phyloP scores from a whole-genome alignment of 768 basidiomycete species.

The Hericium rajendrae region DNA sequence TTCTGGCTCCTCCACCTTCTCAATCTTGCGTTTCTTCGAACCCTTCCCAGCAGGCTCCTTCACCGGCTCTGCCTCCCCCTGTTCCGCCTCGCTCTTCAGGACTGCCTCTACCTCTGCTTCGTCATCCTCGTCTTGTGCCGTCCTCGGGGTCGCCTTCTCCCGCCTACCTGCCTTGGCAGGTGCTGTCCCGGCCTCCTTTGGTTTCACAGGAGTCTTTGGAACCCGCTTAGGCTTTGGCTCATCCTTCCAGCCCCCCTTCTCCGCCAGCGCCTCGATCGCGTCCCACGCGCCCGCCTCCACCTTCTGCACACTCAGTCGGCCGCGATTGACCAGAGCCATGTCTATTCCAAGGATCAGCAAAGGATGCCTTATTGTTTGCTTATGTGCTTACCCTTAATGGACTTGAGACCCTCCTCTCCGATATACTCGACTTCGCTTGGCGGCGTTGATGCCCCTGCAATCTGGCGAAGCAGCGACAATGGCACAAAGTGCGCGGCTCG shows the following conservation, averaged over 20 bases:
- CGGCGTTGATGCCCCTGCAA: conserved; percentile 34
- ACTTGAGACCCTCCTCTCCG: conserved; percentile 45
- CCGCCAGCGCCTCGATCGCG: conserved; percentile 48
- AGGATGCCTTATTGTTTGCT: background rate
- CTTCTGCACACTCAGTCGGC: conserved; percentile 81
- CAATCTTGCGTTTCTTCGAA: background rate
- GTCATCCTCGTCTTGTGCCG: background rate
- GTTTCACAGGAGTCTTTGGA: background rate
- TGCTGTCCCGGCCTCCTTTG: background rate
- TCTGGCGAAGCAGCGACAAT: conserved; percentile 58
- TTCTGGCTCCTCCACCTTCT: background rate
- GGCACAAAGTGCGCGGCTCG: conserved; percentile 70
- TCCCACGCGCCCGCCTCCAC: conserved; percentile 60
- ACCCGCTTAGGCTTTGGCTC: conserved; percentile 9
- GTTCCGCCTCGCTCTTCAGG: background rate
- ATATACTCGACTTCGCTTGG: conserved; percentile 61
- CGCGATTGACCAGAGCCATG: conserved; percentile 75
- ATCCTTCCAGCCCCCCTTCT: conserved; percentile 72
- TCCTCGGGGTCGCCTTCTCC: background rate
- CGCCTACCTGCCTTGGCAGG: background rate
- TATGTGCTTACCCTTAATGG: conserved; percentile 45
- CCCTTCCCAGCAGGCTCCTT: background rate
- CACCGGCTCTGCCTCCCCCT: background rate
- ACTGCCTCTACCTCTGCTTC: background rate
- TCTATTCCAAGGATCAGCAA: conserved; percentile 25